Evolutionary conservation across 116 monocot species (phyloP).

Genomic region (Zostera marina): DNA sequence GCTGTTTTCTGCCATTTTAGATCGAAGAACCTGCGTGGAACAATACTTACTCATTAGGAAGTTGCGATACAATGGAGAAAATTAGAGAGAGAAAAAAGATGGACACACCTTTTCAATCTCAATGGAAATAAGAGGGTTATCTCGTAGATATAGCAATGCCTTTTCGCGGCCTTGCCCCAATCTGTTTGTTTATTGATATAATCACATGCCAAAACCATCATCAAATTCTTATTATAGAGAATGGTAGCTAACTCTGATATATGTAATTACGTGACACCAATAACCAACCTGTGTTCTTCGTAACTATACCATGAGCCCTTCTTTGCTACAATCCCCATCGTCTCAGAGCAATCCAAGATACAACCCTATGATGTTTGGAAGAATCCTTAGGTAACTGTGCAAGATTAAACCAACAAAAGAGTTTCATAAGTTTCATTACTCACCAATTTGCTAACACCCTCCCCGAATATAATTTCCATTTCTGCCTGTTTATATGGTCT

Average conservation of each 20-base stretch:
- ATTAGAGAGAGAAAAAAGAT: neutral
- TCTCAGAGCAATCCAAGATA: conserved; percentile 87
- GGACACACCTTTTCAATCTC: conserved; percentile 75
- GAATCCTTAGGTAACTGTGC: neutral
- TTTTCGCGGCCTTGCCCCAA: conserved; percentile 92
- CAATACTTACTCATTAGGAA: too few relatives aligned
- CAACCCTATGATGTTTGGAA: conserved; percentile 46
- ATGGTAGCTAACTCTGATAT: too few relatives aligned
- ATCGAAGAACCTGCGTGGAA: conserved; percentile 9
- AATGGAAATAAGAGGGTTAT: conserved; percentile 42
- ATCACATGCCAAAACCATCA: neutral
- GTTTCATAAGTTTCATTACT: conserved; percentile 4
- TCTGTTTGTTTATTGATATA: conserved; percentile 40
- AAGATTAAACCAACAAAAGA: neutral
- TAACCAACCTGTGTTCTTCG: conserved; percentile 9
- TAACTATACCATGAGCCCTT: conserved; percentile 96
- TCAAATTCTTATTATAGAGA: neutral
- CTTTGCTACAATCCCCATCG: conserved; percentile 58
- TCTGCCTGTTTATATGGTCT: conserved; percentile 97
- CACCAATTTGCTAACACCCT: conserved; percentile 80
- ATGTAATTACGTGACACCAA: neutral
- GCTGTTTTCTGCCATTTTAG: conserved; percentile 8
- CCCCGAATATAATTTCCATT: conserved; percentile 94
- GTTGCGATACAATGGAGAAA: too few relatives aligned
- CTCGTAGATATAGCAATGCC: conserved; percentile 75